Evolutionary conservation across 1,284 basidiomycete species (phyloP), one percentile per base, ranked within the genome.

Genomic region (Porogramme epimiltina): DNA sequence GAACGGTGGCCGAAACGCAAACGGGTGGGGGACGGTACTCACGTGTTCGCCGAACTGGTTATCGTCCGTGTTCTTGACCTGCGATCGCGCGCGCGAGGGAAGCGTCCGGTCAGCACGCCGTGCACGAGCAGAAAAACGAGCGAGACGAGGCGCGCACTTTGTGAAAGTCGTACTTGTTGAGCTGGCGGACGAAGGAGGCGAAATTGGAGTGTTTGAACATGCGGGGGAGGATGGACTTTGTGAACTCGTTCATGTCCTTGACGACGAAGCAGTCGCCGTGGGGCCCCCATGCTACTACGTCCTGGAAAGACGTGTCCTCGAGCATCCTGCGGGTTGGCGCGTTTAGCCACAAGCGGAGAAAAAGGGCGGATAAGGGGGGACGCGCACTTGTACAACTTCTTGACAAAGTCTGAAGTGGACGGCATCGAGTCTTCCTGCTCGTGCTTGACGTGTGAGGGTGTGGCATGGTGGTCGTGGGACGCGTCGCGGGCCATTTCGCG

Each of bases 131-230:
- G 47, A 25, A 36, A 24, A 22, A 6, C 34, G 33, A 8, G 10
- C 45, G 13, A 25, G 19, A 19, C 39, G 47, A 45, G 22, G n/a
- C 47, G 55, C 74, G 63, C 49, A 87, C 91, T 77, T 98, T 98
- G 78, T 96, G 94, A 66, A 98, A 98, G 66, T 97, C 95, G 68
- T 98, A 98, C 75, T 98, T 98, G 82, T 98, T 98, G 37, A 98
- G 78, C 71, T 98, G 95, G 10, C 94, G 81, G 3, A 96, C 93
- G 66, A 96, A 96, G 49, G 83, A 87, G 24, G 95, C 94, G 70
- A 98, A 98, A 66, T 98, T 98, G 16, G 92, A 95, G 70, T 98
- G 95, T 66, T 97, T 93, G 81, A 98, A 98, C 74, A 97, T 89
- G 46, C 91, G 87, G 0, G 95, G 95, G 44, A 98, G 80, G 63